These are phyloP conservation scores for Schizosaccharomyces octosporus DNA, from an alignment of 805 yeast species.

Conservation along the genomic window DNA sequence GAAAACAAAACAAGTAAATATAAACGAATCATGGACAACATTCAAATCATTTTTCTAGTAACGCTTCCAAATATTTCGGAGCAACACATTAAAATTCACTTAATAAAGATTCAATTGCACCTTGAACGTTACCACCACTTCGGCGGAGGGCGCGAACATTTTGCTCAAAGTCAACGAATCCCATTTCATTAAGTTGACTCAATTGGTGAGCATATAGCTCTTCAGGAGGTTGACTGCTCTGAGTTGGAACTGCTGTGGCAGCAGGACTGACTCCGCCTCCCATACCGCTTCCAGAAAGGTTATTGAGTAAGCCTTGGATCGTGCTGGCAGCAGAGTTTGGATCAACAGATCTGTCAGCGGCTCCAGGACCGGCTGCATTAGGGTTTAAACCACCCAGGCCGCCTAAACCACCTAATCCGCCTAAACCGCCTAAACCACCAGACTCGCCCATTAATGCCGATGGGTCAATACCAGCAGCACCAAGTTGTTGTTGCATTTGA, in stretches of 20 bases:
- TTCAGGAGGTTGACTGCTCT: slow-evolving; percentile 53
- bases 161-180: slow-evolving; percentile 74
- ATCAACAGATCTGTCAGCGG: slow-evolving; percentile 12
- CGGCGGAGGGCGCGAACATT: slow-evolving; percentile 81
- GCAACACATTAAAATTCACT: slow-evolving; percentile 18
- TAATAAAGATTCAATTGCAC: slow-evolving; percentile 72
- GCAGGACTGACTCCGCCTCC: slow-evolving; percentile 6
- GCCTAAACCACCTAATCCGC: slow-evolving; percentile 12
- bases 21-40: no score
- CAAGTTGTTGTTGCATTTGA: slow-evolving; percentile 35
- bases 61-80: neutral
- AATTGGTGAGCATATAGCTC: slow-evolving; percentile 48
- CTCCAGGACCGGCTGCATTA: slow-evolving; percentile 21
- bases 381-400: slow-evolving; percentile 16
- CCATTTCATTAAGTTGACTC: slow-evolving; percentile 59
- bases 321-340: slow-evolving; percentile 3
- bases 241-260: slow-evolving; percentile 17
- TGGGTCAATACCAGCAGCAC: slow-evolving; percentile 9
- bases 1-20: no score
- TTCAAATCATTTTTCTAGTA: neutral
- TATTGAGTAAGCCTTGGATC: slow-evolving; percentile 5
- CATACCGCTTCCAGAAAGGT: slow-evolving; percentile 5
- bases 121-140: slow-evolving; percentile 92
- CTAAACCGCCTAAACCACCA: slow-evolving; percentile 15
- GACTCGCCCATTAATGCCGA: slow-evolving; percentile 13